Conservation (phyloP, 2,329 filamentous ascomycete genomes). For the Lecanoromycetidae sp. region DNA sequence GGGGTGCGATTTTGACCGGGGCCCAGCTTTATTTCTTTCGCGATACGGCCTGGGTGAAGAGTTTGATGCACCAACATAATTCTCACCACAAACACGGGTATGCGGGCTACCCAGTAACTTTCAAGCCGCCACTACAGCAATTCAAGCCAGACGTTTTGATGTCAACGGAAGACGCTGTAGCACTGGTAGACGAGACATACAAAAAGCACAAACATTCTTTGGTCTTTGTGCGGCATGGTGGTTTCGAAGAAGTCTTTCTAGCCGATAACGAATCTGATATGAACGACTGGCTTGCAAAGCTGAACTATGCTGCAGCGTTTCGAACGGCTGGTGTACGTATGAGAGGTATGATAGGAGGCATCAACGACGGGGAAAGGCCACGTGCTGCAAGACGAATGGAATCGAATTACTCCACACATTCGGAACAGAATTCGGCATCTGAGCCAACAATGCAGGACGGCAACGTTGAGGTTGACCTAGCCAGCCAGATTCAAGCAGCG, state of each 20-base stretch:
- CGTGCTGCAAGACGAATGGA: constrained; percentile 62
- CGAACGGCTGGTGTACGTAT: constrained; percentile 83
- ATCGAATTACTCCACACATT: constrained; percentile 40
- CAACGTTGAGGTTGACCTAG: constrained; percentile 67
- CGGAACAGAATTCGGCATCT: constrained; percentile 59
- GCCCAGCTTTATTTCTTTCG: constrained; percentile 95
- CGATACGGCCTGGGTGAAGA: constrained; percentile 86
- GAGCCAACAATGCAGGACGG: constrained; percentile 62
- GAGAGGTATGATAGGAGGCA: constrained; percentile 70
- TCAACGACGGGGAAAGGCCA: constrained; percentile 59
- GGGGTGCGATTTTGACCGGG: constrained; percentile 92
- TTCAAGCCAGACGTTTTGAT: constrained; percentile 93
- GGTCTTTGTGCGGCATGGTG: constrained; percentile 73
- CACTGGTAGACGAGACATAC: constrained; percentile 72
- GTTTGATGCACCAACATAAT: constrained; percentile 77
- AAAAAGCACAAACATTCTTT: constrained; percentile 93
- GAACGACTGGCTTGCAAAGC: constrained; percentile 91
- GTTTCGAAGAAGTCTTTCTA: constrained; percentile 78
- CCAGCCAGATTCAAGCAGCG: constrained; percentile 72
- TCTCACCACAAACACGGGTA: constrained; percentile 66
- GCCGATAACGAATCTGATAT: constrained; percentile 83
- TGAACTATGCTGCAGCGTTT: constrained; percentile 94
- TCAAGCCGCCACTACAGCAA: constrained; percentile 76
- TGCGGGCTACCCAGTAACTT: constrained; percentile 65
- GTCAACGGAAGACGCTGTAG: constrained; percentile 86